Evolutionary conservation across 2,329 filamentous ascomycete genomes (phyloP).

Genomic region (Blastomyces gilchristii): DNA sequence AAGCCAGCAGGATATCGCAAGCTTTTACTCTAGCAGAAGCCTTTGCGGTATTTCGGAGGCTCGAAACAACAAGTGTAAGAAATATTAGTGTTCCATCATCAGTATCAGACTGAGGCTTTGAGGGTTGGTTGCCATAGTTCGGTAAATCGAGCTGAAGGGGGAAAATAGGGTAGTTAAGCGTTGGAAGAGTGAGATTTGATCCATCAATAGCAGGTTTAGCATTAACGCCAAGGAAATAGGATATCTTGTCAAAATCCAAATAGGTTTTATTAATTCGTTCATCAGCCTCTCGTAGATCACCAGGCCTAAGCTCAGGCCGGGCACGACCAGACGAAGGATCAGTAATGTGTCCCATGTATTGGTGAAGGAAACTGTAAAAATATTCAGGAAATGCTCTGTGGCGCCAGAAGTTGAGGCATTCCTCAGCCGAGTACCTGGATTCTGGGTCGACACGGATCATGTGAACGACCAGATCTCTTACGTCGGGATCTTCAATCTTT

Average conservation of each 20-base stretch:
- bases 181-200: conserved; percentile 25
- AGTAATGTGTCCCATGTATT: conserved; percentile 94
- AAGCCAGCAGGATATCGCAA: conserved; percentile 83
- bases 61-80: conserved; percentile 76
- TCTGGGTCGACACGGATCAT: conserved; percentile 96
- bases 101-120: conserved; percentile 49
- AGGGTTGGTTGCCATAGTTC: conserved; percentile 64
- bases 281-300: conserved; percentile 76
- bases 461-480: conserved; percentile 80
- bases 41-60: conserved; percentile 77
- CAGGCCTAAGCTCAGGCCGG: conserved; percentile 55
- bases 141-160: conserved; percentile 80
- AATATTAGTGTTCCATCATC: conserved; percentile 93
- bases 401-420: conserved; percentile 88
- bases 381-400: conserved; percentile 89
- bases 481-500: conserved; percentile 76
- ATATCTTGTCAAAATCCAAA: conserved; percentile 94
- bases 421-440: conserved; percentile 82
- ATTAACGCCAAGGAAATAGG: conserved; percentile 76
- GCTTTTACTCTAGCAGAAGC: conserved; percentile 79
- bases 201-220: conserved; percentile 37
- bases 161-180: conserved; percentile 35
- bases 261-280: conserved; percentile 90
- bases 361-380: conserved; percentile 94
- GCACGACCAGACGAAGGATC: conserved; percentile 74